Conservation (phyloP, 495 filamentous ascomycete genomes). For the Staphylotrichum longicolle region DNA sequence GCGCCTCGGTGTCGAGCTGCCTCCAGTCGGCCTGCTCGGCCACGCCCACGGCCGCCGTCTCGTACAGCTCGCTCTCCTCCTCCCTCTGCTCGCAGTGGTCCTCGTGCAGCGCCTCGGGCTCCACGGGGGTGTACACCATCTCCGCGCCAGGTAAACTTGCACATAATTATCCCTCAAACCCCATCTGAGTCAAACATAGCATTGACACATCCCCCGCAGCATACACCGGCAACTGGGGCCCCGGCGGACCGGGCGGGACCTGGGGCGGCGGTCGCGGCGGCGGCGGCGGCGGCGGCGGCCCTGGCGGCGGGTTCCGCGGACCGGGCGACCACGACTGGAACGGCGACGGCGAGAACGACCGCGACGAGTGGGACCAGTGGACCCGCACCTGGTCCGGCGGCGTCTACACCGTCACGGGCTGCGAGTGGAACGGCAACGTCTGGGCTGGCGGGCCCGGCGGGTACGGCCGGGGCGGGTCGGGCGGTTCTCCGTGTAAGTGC, state of each 20-base stretch:
- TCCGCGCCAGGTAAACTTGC: constrained; percentile 28
- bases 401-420: constrained; percentile 48
- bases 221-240: constrained; percentile 40
- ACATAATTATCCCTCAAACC: too few relatives aligned
- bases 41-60: constrained; percentile 39
- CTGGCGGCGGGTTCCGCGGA: constrained; percentile 11
- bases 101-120: constrained; percentile 41
- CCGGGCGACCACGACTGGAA: constrained; percentile 14
- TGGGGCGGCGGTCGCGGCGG: background rate
- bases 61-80: constrained; percentile 41
- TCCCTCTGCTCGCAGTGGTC: constrained; percentile 42
- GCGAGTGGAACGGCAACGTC: constrained; percentile 45
- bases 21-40: constrained; percentile 40
- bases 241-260: constrained; percentile 14
- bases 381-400: constrained; percentile 45
- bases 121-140: constrained; percentile 43
- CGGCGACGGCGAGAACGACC: constrained; percentile 16
- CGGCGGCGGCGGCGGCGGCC: constrained; percentile 13
- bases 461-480: constrained; percentile 38
- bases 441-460: constrained; percentile 49
- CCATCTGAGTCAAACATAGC: background rate
- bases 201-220: constrained; percentile 12
- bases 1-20: constrained; percentile 36
- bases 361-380: constrained; percentile 10
- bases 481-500: constrained; percentile 35